Base-by-base conservation (phyloP, 1,284 basidiomycete species). In the Apiotrichum brassicae region DNA sequence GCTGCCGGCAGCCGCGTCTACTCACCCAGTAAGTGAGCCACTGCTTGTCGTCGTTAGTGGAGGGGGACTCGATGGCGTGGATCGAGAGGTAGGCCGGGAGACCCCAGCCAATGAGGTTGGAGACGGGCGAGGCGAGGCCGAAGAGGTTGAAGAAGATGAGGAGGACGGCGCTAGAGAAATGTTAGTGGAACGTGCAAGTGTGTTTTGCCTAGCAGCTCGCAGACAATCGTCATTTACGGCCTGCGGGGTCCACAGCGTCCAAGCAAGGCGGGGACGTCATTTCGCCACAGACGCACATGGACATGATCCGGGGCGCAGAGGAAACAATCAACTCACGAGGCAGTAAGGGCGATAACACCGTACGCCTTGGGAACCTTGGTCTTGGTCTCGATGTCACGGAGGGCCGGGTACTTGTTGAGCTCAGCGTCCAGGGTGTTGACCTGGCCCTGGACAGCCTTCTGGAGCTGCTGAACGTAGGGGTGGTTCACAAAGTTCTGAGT, bases 361-460 rank as follows among this genome's bases (percentile, higher is more conserved):
- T 94, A 93, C 18, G 88, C 82, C 82, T 97, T 97, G 63, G 94
- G 93, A 38, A 97, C 77, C 66, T 88, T 85, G 6, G 90, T 93
- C 73, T 85, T 85, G 72, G 86, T 80, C 79, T 98, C 93, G 62
- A 97, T 72, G 65, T 81, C 79, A 76, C 80, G 82, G 65, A 93
- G 78, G 52, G 84, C 78, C 30, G 91, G 87, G 77, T 93, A 97
- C 80, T 90, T 93, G 69, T 85, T 81, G 65, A 98, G 85, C 92
- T 94, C 91, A 75, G 91, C 92, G 78, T 97, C 92, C 71, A 95
- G 86, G 79, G 90, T 83, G 74, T 65, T 76, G 64, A 87, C 74
- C 70, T 91, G 87, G 74, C 83, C 81, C 62, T 78, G 77, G 51
- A 82, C 84, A 76, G 84, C 84, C 73, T 80, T 81, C 73, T 83